Evolutionary conservation across 805 yeast species (phyloP), one percentile per base, ranked within the genome.

Genomic region (Candida maesae): DNA sequence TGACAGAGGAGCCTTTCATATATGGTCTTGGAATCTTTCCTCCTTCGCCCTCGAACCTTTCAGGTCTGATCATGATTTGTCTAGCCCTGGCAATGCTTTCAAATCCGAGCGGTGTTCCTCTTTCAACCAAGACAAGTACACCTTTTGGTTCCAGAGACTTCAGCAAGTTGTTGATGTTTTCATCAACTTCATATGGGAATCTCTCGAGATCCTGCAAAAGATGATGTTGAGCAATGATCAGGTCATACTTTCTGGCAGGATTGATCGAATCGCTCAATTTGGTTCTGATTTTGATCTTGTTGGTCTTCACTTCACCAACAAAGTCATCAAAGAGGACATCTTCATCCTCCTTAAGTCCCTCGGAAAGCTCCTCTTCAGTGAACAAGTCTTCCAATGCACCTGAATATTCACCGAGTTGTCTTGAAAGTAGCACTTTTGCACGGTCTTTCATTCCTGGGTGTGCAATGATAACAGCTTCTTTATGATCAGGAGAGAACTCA

Each of bases 1-100:
- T 58, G 17, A 57, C 47, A 1, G 65, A 49, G 0, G 78, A 69
- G 1, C 81, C 80, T 26, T 73, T 68, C 29, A 73, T 67, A 62
- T 80, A 84, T 1, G 86, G 84, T 51, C 89, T 68, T 24, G 93
- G 89, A 24, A 79, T 71, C 53, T 81, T 81, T 0, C 82, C 82
- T 29, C 63, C 57, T 49, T 79, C 84, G 11, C 63, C 61, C 6
- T 63, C 68, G 50, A 69, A 70, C 6, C 76, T 73, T 51, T 84
- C 95, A 0, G 97, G 96, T 51, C 98, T 77, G n/a, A 91, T 66
- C 75, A 88, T 78, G 4, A 87, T 65, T 59, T 91, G 96, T 55
- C 99, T 72, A 5, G 97, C 96, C 39, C 96, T 70, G 0, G 96
- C 95, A 42, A 89, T 74, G 3, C 79, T 71, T 62, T 93, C 99